phyloP scores from a whole-genome alignment of 768 basidiomycete genomes.

The Harrya chromipes region DNA sequence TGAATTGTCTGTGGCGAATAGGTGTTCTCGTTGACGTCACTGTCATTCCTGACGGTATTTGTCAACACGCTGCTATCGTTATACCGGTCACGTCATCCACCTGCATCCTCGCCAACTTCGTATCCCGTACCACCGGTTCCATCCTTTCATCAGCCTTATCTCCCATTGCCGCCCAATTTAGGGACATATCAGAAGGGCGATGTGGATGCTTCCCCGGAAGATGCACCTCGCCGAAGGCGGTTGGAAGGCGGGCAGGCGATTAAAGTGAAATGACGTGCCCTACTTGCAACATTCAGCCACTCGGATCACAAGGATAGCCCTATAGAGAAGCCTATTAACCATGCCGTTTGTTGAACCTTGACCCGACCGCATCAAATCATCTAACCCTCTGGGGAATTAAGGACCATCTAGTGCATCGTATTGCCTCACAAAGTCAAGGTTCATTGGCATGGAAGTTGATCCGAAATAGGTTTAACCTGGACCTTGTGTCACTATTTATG shows the following conservation, averaged over 20 bases:
- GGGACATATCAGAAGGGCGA: constrained; percentile 42
- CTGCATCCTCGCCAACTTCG: constrained; percentile 37
- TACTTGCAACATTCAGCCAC: constrained; percentile 20
- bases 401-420: constrained; percentile 2
- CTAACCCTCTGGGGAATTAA: constrained; percentile 23
- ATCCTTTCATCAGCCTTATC: constrained; percentile 48
- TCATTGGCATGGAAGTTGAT: constrained; percentile 9
- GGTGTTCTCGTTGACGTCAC: constrained; percentile 73
- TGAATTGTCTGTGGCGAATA: constrained; percentile 29
- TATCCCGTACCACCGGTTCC: constrained; percentile 39
- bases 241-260: constrained; percentile 53
- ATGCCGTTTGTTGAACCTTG: constrained; percentile 19
- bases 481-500: constrained; percentile 4
- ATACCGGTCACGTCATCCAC: constrained; percentile 66
- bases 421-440: constrained; percentile 11
- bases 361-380: constrained; percentile 21
- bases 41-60: constrained; percentile 75
- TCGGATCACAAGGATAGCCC: constrained; percentile 25
- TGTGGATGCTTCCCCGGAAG: constrained; percentile 32
- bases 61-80: constrained; percentile 77
- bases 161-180: constrained; percentile 48
- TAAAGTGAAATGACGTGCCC: constrained; percentile 48
- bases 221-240: constrained; percentile 50
- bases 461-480: constrained; percentile 1
- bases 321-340: constrained; percentile 23